Evolutionary conservation across 495 filamentous ascomycete genomes (phyloP), one percentile per base, ranked within the genome.

Genomic region (Rhizodiscina lignyota): DNA sequence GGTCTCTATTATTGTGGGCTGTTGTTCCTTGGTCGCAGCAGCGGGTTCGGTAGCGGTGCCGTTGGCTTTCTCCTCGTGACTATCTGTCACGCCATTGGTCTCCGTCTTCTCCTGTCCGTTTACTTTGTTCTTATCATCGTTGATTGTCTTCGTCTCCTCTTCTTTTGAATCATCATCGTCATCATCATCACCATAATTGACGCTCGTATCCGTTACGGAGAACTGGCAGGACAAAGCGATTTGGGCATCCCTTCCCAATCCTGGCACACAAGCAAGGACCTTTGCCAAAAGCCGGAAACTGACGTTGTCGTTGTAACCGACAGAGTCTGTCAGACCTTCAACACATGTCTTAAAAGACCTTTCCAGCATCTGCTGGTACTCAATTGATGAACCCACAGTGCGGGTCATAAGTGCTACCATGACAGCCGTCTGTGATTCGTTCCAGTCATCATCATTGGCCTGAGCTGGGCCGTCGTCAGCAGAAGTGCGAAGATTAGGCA

Each of bases 261-360:
- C 41, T 15, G 40, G 30, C 5, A 32, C 21, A 12, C 23, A 35
- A 24, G 26, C 21, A 0, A 52, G 35, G 4, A 42, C 34, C 27
- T 47, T 37, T 11, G 39, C 39, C 24, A 52, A 32, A 34, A 37
- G 22, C 18, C 30, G 22, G 5, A 49, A 31, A 21, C 26, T 40
- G 3, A 13, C 30, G 2, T 6, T 15, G 27, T 51, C 48, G 35
- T 51, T 51, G 45, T 42, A 49, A 11, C 38, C 34, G 8, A 44
- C 47, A 13, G 16, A 32, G 22, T 51, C 48, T 2, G n/a, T 30
- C 4, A 52, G 36, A 3, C 31, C 43, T 10, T 38, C 34, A 12
- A 38, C 34, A 21, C 46, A 47, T n/a, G 26, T 37, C 16, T 41
- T 30, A 24, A 52, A 43, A 13, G 38, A 26, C 4, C 27, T 32